A percentile compares a stretch with the other conserved stretches of the same genome.
These are phyloP conservation scores for Metarhizium sp. DNA, from an alignment of 2,329 filamentous ascomycete genomes.

Conservation along the genomic window DNA sequence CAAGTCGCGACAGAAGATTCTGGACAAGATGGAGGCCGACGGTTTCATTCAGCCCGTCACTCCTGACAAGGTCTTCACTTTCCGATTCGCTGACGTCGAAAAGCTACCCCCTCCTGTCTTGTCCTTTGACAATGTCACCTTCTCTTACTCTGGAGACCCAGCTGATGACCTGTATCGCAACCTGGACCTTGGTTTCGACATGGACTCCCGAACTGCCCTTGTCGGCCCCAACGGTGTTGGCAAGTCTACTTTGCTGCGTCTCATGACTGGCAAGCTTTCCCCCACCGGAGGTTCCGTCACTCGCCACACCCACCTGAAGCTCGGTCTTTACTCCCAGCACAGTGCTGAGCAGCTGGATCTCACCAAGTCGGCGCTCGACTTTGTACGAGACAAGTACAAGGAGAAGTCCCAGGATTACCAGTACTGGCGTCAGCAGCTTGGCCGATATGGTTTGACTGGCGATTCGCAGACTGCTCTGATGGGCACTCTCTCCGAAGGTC, in stretches of 20 bases:
- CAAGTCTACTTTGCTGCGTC: constrained; percentile 89
- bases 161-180: constrained; percentile 94
- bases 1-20: constrained; percentile 98
- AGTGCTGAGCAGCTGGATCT: constrained; percentile 96
- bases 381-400: constrained; percentile 90
- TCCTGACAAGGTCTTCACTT: constrained; percentile 83
- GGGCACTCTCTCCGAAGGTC: constrained; percentile 94
- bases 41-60: constrained; percentile 91
- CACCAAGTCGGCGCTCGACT: constrained; percentile 95
- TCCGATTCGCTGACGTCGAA: constrained; percentile 97
- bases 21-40: constrained; percentile 99
- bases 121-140: constrained; percentile 94
- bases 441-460: constrained; percentile 85
- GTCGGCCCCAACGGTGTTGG: constrained; percentile 98
- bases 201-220: constrained; percentile 95
- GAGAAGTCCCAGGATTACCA: constrained; percentile 93
- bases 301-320: constrained; percentile 95
- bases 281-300: constrained; percentile 75
- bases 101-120: constrained; percentile 97
- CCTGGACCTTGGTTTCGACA: constrained; percentile 97
- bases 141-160: constrained; percentile 86
- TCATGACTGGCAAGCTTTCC: constrained; percentile 93
- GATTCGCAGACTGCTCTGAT: constrained; percentile 94
- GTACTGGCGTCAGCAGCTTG: constrained; percentile 98
- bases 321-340: constrained; percentile 97